phyloP scores from a whole-genome alignment of 2,329 filamentous ascomycete genomes.

The Penicillium sp. region DNA sequence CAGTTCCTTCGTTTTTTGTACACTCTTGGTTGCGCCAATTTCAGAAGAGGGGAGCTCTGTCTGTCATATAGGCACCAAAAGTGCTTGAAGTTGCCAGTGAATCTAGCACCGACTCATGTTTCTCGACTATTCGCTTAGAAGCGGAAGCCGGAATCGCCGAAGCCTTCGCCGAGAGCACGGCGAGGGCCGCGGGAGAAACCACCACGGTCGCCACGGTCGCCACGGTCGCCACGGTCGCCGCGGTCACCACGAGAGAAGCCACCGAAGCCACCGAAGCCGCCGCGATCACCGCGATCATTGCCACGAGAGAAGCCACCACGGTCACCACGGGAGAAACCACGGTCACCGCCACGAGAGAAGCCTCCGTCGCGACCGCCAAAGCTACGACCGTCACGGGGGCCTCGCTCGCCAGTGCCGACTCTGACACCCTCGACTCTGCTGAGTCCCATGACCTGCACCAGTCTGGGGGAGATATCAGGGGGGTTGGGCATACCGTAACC shows the following conservation, averaged over 20 bases:
- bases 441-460: slow-evolving; percentile 35
- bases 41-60: not conserved
- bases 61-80: not conserved
- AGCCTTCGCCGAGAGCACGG: not conserved
- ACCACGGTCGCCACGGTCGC: slow-evolving; percentile 1
- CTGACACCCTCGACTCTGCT: slow-evolving; percentile 27
- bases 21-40: slow-evolving; percentile 7
- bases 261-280: not conserved
- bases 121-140: slow-evolving; percentile 5
- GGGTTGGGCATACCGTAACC: slow-evolving; percentile 50
- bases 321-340: slow-evolving; percentile 10
- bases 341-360: not conserved
- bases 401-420: slow-evolving; percentile 6
- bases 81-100: not conserved
- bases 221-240: slow-evolving; percentile 4
- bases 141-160: slow-evolving; percentile 5
- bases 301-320: slow-evolving; percentile 8
- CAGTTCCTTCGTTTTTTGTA: slow-evolving; percentile 15
- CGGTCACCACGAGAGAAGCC: slow-evolving; percentile 1
- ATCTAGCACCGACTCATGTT: slow-evolving; percentile 1
- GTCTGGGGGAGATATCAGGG: slow-evolving; percentile 31
- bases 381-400: not conserved
- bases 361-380: not conserved
- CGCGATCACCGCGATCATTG: not conserved
- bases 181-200: slow-evolving; percentile 5